phyloP scores from a whole-genome alignment of 2,329 filamentous ascomycete species.

The Fusarium sp. region DNA sequence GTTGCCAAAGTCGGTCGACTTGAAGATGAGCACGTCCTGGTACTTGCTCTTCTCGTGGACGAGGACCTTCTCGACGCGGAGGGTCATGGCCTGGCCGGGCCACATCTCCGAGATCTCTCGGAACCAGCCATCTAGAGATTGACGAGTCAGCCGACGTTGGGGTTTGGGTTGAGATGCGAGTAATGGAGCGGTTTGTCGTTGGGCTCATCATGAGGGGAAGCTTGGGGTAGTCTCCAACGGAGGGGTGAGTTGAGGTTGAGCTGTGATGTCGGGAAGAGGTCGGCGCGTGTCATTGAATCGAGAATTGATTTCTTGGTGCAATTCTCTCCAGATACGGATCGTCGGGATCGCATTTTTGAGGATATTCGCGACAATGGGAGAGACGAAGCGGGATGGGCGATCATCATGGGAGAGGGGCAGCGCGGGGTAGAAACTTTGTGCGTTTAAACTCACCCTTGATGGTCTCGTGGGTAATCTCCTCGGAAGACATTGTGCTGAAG shows the following conservation, averaged over 20 bases:
- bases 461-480: constrained; percentile 75
- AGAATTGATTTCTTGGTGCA: background rate
- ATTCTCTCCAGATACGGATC: background rate
- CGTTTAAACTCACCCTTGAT: constrained; percentile 68
- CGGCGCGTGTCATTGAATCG: background rate
- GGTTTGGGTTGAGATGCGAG: background rate
- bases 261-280: background rate
- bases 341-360: background rate
- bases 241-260: background rate
- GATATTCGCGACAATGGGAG: background rate
- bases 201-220: constrained; percentile 4
- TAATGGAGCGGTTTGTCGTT: background rate
- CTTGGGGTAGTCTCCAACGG: background rate
- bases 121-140: constrained; percentile 93
- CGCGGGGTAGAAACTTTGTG: constrained; percentile 29
- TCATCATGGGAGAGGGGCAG: constrained; percentile 44
- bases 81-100: constrained; percentile 98
- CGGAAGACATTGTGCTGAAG: constrained; percentile 60
- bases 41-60: constrained; percentile 99
- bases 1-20: constrained; percentile 95
- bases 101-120: constrained; percentile 99
- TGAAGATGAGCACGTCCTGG: constrained; percentile 98
- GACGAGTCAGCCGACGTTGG: constrained; percentile 20
- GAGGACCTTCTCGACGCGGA: constrained; percentile 95
- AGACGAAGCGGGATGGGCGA: constrained; percentile 1